A percentile compares a stretch with the other conserved stretches of the same genome.
Conservation (phyloP, 768 basidiomycete genomes). For the Mycena filopes region DNA sequence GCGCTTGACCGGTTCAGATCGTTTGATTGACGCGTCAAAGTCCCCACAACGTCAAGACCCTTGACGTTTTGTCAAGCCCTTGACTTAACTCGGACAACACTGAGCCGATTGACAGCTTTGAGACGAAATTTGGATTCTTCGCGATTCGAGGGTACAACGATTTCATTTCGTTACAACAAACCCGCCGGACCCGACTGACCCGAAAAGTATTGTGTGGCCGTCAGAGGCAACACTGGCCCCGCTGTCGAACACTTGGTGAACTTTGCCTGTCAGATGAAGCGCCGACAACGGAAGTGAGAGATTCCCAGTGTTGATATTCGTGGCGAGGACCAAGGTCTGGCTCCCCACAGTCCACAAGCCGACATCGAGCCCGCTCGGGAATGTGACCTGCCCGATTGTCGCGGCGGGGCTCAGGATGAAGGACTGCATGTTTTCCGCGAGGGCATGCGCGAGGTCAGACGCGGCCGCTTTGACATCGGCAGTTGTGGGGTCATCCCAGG, state of each 20-base stretch:
- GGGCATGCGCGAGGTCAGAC: conserved; percentile 57
- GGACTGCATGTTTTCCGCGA: conserved; percentile 55
- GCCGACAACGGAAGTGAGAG: conserved; percentile 43
- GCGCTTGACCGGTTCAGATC: too few species aligned
- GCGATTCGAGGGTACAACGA: too few species aligned
- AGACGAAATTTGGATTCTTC: too few species aligned
- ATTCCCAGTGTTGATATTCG: conserved; percentile 59
- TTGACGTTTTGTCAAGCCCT: too few species aligned
- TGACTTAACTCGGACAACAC: too few species aligned
- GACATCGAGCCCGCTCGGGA: conserved; percentile 55
- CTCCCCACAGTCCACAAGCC: conserved; percentile 58
- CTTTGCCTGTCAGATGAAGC: conserved; percentile 30
- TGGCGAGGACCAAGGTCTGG: conserved; percentile 59
- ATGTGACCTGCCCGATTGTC: conserved; percentile 51
- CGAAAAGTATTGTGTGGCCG: conserved; percentile 40
- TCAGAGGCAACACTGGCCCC: conserved; percentile 34
- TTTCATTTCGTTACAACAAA: conserved; percentile 44
- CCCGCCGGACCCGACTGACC: conserved; percentile 52
- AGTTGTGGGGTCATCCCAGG: conserved; percentile 66
- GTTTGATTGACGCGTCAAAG: too few species aligned
- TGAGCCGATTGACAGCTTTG: neutral
- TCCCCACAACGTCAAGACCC: too few species aligned
- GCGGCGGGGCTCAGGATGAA: conserved; percentile 58
- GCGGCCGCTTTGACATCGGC: conserved; percentile 63
- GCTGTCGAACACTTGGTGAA: conserved; percentile 38